These are phyloP conservation scores for Plectosphaerella plurivora DNA, from an alignment of 2,329 filamentous ascomycete genomes.

Conservation along the genomic window DNA sequence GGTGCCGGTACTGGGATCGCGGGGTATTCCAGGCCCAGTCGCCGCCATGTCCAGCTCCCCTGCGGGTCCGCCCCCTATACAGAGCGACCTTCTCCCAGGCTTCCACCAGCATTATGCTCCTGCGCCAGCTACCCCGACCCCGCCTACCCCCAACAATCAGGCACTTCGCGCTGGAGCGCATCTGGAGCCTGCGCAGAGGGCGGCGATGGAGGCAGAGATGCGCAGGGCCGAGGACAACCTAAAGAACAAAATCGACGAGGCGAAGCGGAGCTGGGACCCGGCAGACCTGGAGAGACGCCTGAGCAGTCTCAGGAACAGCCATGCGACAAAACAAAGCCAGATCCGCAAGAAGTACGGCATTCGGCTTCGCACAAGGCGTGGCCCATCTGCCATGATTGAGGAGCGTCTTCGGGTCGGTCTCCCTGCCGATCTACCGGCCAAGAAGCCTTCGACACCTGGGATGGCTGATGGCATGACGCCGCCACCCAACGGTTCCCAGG, in stretches of 20 bases:
- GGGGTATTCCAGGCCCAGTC: too few species aligned
- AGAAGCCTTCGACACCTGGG: too few species aligned
- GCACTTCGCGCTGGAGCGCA: neutral
- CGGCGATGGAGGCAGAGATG: slow-evolving; percentile 30
- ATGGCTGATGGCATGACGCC: too few species aligned
- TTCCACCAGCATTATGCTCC: neutral
- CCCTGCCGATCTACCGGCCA: neutral
- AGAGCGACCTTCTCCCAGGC: neutral
- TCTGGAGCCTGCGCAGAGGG: neutral
- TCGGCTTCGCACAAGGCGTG: slow-evolving; percentile 43
- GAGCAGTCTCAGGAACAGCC: slow-evolving; percentile 42
- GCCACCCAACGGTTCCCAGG: too few species aligned
- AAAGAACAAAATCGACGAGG: slow-evolving; percentile 4
- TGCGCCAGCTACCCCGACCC: neutral
- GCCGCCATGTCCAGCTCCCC: too few species aligned
- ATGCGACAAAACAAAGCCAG: slow-evolving; percentile 51
- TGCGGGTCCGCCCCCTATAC: too few species aligned
- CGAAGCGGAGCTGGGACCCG: neutral
- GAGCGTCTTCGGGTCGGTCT: neutral
- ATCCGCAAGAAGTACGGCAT: slow-evolving; percentile 57
- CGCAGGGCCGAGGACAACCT: slow-evolving; percentile 23
- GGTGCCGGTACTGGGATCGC: too few species aligned
- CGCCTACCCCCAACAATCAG: neutral
- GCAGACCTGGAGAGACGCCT: neutral
- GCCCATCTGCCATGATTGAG: slow-evolving; percentile 23